Evolutionary conservation across 106 monocot species (phyloP).

Genomic region (Apostasia ramifera): DNA sequence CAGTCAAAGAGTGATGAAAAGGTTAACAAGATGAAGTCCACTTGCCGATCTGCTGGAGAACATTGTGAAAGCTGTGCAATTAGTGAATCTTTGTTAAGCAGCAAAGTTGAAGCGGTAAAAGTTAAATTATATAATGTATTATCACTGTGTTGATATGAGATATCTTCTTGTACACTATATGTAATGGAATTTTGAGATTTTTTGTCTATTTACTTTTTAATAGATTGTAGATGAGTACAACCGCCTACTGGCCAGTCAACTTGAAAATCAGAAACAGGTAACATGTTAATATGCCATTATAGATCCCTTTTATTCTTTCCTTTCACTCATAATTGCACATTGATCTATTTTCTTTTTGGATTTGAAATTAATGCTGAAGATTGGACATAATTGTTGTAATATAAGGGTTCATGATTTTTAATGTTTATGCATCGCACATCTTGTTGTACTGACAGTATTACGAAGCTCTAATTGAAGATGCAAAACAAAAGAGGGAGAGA

Average conservation of each 20-base stretch:
- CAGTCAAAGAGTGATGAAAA: conserved; percentile 74
- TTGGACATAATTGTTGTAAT: conserved; percentile 3
- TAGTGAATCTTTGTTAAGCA: conserved; percentile 49
- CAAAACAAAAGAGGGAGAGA: conserved; percentile 42
- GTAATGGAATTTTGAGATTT: neutral
- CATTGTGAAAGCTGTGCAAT: conserved; percentile 40
- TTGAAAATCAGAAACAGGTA: conserved; percentile 83
- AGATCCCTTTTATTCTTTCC: neutral
- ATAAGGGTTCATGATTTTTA: neutral
- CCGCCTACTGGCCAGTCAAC: conserved; percentile 61
- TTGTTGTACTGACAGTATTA: conserved; percentile 54
- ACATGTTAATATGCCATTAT: neutral
- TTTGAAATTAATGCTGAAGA: neutral
- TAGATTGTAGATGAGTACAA: conserved; percentile 88
- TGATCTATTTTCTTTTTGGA: neutral
- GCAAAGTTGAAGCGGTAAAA: conserved; percentile 77
- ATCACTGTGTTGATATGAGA: neutral
- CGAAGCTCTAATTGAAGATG: conserved; percentile 63
- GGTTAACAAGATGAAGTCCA: conserved; percentile 35
- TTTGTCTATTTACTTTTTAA: neutral
- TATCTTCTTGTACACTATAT: neutral
- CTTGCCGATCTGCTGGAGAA: conserved; percentile 25
- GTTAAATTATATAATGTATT: neutral
- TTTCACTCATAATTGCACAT: neutral
- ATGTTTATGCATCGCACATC: neutral